phyloP scores from a whole-genome alignment of 257 asterid genomes.

The Nicotiana otophora region DNA sequence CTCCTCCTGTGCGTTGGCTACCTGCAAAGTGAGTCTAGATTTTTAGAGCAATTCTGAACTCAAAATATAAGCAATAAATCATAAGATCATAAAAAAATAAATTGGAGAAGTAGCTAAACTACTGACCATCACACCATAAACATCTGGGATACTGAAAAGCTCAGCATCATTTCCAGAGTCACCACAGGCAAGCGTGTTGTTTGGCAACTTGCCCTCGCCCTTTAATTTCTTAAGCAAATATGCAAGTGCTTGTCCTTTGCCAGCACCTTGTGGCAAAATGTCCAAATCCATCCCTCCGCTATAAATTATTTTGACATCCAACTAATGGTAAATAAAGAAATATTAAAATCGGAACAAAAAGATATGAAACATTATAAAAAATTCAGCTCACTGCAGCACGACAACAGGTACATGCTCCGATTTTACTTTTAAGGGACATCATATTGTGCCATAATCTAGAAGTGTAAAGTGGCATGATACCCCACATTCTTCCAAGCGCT shows the following conservation, averaged over 20 bases:
- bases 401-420: not conserved
- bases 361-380: not conserved
- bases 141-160: constrained; percentile 76
- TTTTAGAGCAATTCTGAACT: not conserved
- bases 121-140: constrained; percentile 93
- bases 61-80: not conserved
- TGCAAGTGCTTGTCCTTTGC: constrained; percentile 97
- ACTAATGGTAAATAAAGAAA: constrained; percentile 42
- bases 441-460: not conserved
- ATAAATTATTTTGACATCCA: constrained; percentile 90
- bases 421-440: not conserved
- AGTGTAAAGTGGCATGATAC: constrained; percentile 36
- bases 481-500: constrained; percentile 58
- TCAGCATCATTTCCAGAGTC: constrained; percentile 99
- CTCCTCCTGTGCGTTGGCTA: constrained; percentile 90
- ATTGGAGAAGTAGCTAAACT: constrained; percentile 6
- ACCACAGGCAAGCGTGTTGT: constrained; percentile 87
- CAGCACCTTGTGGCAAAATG: constrained; percentile 90
- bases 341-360: constrained; percentile 7
- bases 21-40: constrained; percentile 32
- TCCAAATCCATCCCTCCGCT: constrained; percentile 98
- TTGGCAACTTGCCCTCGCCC: constrained; percentile 56
- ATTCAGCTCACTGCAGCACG: not conserved
- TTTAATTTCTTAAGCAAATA: constrained; percentile 76
- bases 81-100: not conserved